phyloP scores from a whole-genome alignment of 75 land plant species.

The Adiantum capillusveneris region DNA sequence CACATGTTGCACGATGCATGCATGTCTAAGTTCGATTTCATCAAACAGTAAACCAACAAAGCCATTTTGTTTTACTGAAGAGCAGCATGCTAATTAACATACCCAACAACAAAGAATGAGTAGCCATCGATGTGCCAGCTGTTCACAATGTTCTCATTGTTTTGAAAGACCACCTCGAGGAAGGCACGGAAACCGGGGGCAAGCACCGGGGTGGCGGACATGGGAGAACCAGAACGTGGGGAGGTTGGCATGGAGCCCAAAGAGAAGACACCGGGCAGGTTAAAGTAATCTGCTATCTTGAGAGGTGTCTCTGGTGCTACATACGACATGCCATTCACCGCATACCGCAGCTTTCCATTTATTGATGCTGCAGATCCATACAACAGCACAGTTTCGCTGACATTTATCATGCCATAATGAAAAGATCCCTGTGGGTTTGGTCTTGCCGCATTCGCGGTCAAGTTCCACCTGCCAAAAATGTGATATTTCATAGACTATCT shows the following conservation, averaged over 20 bases:
- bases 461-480: constrained; percentile 53
- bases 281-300: constrained; percentile 66
- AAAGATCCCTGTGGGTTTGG: constrained; percentile 88
- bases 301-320: constrained; percentile 62
- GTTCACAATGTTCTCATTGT: constrained; percentile 63
- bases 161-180: constrained; percentile 76
- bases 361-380: constrained; percentile 53
- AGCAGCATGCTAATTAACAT: not conserved
- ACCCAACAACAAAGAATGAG: constrained; percentile 89
- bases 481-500: not conserved
- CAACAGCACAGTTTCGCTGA: constrained; percentile 49
- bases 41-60: no score
- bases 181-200: constrained; percentile 45
- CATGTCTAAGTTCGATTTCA: no score
- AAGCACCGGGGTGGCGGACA: constrained; percentile 44
- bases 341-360: constrained; percentile 60
- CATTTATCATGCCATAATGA: constrained; percentile 57
- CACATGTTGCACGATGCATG: no score
- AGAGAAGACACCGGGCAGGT: constrained; percentile 48
- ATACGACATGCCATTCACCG: constrained; percentile 65
- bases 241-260: constrained; percentile 32
- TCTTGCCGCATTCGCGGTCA: constrained; percentile 83
- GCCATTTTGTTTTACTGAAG: not conserved
- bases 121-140: constrained; percentile 92
- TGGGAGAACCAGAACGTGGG: constrained; percentile 33